Conservation (phyloP, 2,329 filamentous ascomycete species). For the Diplodia scrobiculata region DNA sequence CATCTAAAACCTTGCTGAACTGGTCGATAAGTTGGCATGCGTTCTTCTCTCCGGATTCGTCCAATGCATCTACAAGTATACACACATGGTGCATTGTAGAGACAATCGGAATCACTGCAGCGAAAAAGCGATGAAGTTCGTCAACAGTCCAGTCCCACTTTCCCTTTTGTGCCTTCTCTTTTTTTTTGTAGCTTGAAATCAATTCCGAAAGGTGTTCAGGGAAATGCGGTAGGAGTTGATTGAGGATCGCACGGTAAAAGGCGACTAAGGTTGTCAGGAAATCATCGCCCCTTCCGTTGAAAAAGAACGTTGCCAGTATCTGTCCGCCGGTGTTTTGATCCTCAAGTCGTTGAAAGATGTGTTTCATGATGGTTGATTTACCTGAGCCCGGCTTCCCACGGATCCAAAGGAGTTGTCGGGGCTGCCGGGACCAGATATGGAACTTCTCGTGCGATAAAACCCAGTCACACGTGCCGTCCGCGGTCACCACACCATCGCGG, state of each 20-base stretch:
- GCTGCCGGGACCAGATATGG: not conserved
- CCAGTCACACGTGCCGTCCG: not conserved
- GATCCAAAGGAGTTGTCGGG: not conserved
- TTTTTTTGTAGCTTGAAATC: too few species aligned
- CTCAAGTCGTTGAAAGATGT: not conserved
- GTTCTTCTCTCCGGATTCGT: not conserved
- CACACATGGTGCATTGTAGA: not conserved
- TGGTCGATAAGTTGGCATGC: not conserved
- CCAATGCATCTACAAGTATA: not conserved
- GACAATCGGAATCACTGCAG: too few species aligned
- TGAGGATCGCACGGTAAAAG: not conserved
- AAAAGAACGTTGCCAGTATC: conserved; percentile 1
- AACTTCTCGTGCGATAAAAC: not conserved
- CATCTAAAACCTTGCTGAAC: too few species aligned
- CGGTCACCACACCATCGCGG: not conserved
- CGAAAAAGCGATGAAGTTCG: not conserved
- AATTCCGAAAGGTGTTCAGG: not conserved
- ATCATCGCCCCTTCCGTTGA: not conserved
- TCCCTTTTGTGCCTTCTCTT: too few species aligned
- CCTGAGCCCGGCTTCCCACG: not conserved
- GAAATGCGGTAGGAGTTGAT: not conserved
- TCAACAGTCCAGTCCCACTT: not conserved
- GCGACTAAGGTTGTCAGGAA: not conserved
- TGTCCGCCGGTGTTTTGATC: not conserved
- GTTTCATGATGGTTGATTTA: not conserved